A percentile compares a stretch with the other conserved stretches of the same genome.
Evolutionary conservation across 345 rosid genomes (phyloP).

Genomic region (Lepidium didymum): DNA sequence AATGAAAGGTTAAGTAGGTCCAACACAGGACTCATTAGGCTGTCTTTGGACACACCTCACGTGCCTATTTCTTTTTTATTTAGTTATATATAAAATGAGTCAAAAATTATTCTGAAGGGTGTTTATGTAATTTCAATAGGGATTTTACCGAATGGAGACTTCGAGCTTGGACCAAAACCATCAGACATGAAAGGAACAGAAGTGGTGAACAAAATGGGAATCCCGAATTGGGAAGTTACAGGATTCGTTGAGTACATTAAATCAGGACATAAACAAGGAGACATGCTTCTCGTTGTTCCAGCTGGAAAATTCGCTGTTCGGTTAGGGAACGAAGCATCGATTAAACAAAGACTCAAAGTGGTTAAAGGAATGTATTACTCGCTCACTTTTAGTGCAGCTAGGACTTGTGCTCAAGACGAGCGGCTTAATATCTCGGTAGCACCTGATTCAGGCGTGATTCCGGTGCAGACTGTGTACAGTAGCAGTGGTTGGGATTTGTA

Average conservation of each 20-base stretch:
- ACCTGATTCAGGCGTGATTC: conserved; percentile 66
- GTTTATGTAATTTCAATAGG: conserved; percentile 35
- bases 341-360: conserved; percentile 58
- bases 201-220: conserved; percentile 38
- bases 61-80: neutral
- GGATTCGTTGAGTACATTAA: conserved; percentile 82
- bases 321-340: conserved; percentile 85
- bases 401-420: conserved; percentile 91
- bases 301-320: conserved; percentile 71
- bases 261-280: conserved; percentile 92
- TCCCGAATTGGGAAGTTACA: conserved; percentile 72
- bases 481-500: conserved; percentile 84
- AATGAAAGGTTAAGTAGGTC: conserved; percentile 7
- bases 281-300: conserved; percentile 86
- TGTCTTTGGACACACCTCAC: conserved; percentile 25
- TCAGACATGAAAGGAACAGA: conserved; percentile 60
- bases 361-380: conserved; percentile 58
- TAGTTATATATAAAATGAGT: neutral
- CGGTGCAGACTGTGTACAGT: conserved; percentile 73
- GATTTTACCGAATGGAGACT: conserved; percentile 64
- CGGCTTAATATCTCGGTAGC: conserved; percentile 62
- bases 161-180: conserved; percentile 65
- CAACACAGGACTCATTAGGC: conserved; percentile 18
- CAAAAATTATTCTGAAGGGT: neutral
- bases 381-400: conserved; percentile 75